These are phyloP conservation scores for Shiraia bambusicola DNA, from an alignment of 2,329 filamentous ascomycete species.

Conservation along the genomic window DNA sequence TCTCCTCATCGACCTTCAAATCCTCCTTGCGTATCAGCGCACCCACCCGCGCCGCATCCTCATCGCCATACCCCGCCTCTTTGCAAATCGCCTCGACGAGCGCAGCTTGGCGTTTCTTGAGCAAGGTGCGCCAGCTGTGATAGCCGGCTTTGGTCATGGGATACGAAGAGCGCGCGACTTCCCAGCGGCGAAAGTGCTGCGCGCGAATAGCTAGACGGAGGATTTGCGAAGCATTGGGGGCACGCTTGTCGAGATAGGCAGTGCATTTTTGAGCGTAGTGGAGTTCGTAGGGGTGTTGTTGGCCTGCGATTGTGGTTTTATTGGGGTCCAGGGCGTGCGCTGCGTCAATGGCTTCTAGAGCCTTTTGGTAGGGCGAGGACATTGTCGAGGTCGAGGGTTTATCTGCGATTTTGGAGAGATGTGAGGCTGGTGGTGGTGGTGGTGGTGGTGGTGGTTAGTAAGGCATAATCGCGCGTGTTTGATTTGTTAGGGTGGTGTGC, in stretches of 20 bases:
- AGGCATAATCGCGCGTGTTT: too few species aligned
- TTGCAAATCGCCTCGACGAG: slow-evolving; percentile 58
- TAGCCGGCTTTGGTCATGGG: slow-evolving; percentile 76
- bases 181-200: slow-evolving; percentile 85
- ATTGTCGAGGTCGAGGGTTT: slow-evolving; percentile 5
- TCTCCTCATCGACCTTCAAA: slow-evolving; percentile 64
- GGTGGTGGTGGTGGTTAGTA: too few species aligned
- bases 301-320: slow-evolving; percentile 48
- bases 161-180: slow-evolving; percentile 72
- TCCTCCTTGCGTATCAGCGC: slow-evolving; percentile 78
- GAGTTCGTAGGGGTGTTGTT: slow-evolving; percentile 69
- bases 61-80: slow-evolving; percentile 52
- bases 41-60: slow-evolving; percentile 63
- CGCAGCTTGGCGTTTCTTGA: slow-evolving; percentile 71
- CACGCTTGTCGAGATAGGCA: slow-evolving; percentile 64
- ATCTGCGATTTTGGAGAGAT: neutral
- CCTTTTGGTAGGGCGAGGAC: slow-evolving; percentile 43
- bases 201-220: slow-evolving; percentile 77
- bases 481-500: too few species aligned
- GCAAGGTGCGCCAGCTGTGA: slow-evolving; percentile 73
- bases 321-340: slow-evolving; percentile 71
- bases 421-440: too few species aligned
- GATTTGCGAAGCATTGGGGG: slow-evolving; percentile 63
- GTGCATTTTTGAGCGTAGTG: slow-evolving; percentile 83
- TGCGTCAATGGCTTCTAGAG: slow-evolving; percentile 69